phyloP scores from a whole-genome alignment of 169 alveolate genomes.

The Cryptosporidium muris region DNA sequence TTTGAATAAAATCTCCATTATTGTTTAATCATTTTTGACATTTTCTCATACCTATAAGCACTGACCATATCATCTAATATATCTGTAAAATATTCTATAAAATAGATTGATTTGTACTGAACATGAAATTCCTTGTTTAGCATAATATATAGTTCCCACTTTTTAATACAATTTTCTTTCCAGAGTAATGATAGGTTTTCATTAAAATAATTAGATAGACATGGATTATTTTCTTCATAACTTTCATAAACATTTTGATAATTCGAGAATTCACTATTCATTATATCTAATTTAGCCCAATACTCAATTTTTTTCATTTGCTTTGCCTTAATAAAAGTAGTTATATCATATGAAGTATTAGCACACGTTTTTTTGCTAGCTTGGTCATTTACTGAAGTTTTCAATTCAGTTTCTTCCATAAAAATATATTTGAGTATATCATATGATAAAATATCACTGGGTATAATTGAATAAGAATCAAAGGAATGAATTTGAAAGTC shows the following conservation, averaged over 20 bases:
- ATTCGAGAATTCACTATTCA: background rate
- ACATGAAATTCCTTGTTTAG: no score
- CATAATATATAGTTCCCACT: constrained; percentile 38
- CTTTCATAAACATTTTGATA: no score
- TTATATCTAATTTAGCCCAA: constrained; percentile 32
- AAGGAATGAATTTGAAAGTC: constrained; percentile 34
- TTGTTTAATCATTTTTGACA: no score
- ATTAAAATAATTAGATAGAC: constrained; percentile 9
- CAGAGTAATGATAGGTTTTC: constrained; percentile 23
- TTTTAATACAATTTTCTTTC: constrained; percentile 29
- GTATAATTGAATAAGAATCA: constrained; percentile 43
- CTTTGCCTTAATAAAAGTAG: constrained; percentile 18
- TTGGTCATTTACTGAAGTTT: background rate
- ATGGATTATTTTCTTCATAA: constrained; percentile 2
- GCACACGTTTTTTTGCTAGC: background rate
- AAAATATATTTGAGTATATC: constrained; percentile 42
- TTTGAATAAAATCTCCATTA: no score
- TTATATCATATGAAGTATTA: background rate
- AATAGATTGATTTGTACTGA: no score
- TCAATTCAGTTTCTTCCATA: constrained; percentile 33
- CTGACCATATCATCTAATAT: no score
- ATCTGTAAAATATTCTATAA: no score
- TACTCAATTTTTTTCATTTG: constrained; percentile 13
- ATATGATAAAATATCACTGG: constrained; percentile 58
- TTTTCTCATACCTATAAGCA: no score